phyloP scores from a whole-genome alignment of 805 yeast species.

The Candida pseudofarinosa region DNA sequence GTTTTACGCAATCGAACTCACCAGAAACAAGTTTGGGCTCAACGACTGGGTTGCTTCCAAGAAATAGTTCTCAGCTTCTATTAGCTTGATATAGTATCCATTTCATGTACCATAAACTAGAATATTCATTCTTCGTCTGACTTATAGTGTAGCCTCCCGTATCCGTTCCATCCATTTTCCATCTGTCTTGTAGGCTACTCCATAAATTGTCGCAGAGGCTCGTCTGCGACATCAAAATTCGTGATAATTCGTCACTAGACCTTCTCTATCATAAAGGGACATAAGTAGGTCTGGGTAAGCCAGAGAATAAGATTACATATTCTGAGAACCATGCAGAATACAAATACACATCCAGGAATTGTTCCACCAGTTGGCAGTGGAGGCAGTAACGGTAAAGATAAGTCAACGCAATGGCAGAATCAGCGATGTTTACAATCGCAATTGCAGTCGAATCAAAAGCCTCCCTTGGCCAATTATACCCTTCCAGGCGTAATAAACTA shows the following conservation, averaged over 20 bases:
- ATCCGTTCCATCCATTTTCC: too few relatives aligned
- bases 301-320: neutral
- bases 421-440: constrained; percentile 10
- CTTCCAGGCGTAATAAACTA: constrained; percentile 59
- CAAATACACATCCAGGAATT: neutral
- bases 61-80: constrained; percentile 4
- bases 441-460: constrained; percentile 3
- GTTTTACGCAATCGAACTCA: constrained; percentile 91
- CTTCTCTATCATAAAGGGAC: neutral
- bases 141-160: neutral
- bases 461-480: constrained; percentile 36
- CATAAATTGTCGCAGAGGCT: neutral
- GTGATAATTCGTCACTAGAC: neutral
- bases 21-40: constrained; percentile 83
- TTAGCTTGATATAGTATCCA: neutral
- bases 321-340: neutral
- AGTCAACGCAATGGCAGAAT: constrained; percentile 11
- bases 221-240: neutral
- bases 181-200: neutral
- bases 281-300: neutral
- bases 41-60: constrained; percentile 75
- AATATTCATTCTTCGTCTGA: neutral
- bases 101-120: neutral
- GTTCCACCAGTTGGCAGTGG: neutral
- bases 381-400: constrained; percentile 2